These are phyloP conservation scores for Cystobasidium pallidum DNA, from an alignment of 1,284 basidiomycete species.

Conservation along the genomic window DNA sequence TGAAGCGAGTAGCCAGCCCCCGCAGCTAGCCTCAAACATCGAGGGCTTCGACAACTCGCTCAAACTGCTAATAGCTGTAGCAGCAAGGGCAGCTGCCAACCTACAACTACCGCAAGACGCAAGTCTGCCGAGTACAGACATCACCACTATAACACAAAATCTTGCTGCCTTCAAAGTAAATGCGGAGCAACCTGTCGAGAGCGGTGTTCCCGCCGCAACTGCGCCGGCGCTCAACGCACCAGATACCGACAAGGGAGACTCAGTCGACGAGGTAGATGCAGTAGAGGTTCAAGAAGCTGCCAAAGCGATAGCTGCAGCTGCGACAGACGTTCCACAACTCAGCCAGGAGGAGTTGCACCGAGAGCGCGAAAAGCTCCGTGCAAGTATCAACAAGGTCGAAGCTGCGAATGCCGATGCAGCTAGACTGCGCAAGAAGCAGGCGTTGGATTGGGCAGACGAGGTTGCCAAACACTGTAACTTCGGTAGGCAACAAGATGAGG, in stretches of 20 bases:
- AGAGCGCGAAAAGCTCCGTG: constrained; percentile 39
- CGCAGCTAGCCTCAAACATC: constrained; percentile 29
- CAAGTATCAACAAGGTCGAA: constrained; percentile 17
- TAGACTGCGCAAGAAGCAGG: constrained; percentile 8
- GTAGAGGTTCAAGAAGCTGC: constrained; percentile 26
- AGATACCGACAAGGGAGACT: constrained; percentile 5
- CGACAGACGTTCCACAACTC: constrained; percentile 11
- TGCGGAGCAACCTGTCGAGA: not conserved
- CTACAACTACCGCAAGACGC: constrained; percentile 32
- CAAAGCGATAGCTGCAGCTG: constrained; percentile 20
- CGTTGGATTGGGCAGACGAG: constrained; percentile 40
- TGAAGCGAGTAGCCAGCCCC: constrained; percentile 3
- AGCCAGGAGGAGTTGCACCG: constrained; percentile 17
- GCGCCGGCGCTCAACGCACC: not conserved
- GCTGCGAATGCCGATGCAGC: constrained; percentile 20
- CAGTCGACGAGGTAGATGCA: constrained; percentile 28
- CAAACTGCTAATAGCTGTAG: constrained; percentile 34
- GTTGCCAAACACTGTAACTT: constrained; percentile 40
- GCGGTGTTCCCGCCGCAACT: not conserved
- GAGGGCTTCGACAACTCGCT: constrained; percentile 24
- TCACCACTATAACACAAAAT: constrained; percentile 12
- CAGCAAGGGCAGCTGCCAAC: constrained; percentile 34
- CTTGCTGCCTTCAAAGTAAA: constrained; percentile 29
- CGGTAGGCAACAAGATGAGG: not conserved
- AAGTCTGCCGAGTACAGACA: constrained; percentile 9